Conservation (phyloP, 2,329 filamentous ascomycete genomes). For the Dactylonectria macrodidyma region DNA sequence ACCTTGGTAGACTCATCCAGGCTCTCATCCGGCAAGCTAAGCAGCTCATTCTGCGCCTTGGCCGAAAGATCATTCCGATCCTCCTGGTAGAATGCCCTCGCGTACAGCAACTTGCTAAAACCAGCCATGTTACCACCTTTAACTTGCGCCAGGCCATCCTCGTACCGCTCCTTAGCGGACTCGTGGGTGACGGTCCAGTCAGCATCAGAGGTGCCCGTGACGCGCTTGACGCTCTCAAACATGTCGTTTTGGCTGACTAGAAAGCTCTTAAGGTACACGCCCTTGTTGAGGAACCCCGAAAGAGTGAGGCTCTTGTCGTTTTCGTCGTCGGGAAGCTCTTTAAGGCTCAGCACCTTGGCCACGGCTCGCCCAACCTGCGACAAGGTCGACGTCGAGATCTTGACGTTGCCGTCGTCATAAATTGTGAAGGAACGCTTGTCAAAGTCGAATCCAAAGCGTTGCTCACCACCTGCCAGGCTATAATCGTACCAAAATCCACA, state of each 20-base stretch:
- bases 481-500: constrained; percentile 70
- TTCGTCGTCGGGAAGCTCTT: constrained; percentile 57
- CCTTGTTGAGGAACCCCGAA: constrained; percentile 60
- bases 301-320: constrained; percentile 48
- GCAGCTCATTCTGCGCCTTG: constrained; percentile 61
- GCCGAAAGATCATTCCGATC: constrained; percentile 52
- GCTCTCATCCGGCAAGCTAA: constrained; percentile 68
- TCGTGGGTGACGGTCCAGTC: constrained; percentile 73
- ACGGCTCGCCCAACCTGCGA: constrained; percentile 68
- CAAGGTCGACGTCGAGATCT: constrained; percentile 60
- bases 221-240: constrained; percentile 71
- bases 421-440: constrained; percentile 57
- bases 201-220: constrained; percentile 66
- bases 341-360: constrained; percentile 63
- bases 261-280: constrained; percentile 69
- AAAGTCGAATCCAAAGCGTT: constrained; percentile 65
- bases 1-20: constrained; percentile 67
- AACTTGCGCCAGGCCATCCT: constrained; percentile 60
- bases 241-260: constrained; percentile 73
- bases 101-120: constrained; percentile 66
- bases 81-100: constrained; percentile 62
- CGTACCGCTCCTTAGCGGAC: constrained; percentile 60
- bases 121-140: constrained; percentile 58
- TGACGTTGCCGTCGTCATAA: constrained; percentile 65
- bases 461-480: constrained; percentile 57